These are phyloP conservation scores for Paramecium bursaria DNA, from an alignment of 73 alveolate genomes.

Conservation along the genomic window DNA sequence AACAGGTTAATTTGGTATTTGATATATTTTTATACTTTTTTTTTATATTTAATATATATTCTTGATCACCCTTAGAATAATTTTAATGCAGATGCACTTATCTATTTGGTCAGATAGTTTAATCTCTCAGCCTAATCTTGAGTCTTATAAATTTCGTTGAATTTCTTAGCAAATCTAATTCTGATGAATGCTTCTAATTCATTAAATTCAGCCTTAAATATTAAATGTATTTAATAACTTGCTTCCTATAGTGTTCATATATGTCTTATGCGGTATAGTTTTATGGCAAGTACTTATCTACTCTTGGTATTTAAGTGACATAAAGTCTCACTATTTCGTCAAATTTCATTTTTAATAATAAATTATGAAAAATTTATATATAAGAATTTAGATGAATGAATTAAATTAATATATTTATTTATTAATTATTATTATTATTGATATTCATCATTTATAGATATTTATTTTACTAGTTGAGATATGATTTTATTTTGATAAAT, in stretches of 20 bases:
- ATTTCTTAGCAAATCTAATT: constrained; percentile 58
- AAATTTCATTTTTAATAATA: constrained; percentile 2
- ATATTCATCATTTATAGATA: no score
- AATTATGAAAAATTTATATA: no score
- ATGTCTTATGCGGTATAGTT: constrained; percentile 52
- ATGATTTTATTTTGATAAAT: no score
- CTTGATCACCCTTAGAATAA: constrained; percentile 14
- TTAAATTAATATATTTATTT: no score
- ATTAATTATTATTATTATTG: no score
- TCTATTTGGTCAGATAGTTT: constrained; percentile 40
- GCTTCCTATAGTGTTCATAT: constrained; percentile 7
- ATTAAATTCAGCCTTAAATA: constrained; percentile 56
- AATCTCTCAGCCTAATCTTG: constrained; percentile 55
- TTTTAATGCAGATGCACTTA: constrained; percentile 1
- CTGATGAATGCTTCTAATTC: constrained; percentile 54
- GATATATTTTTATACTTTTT: background rate
- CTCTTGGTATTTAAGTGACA: constrained; percentile 39
- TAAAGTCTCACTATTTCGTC: constrained; percentile 45
- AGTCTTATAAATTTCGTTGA: constrained; percentile 29
- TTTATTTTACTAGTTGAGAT: no score
- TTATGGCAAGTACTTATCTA: constrained; percentile 22
- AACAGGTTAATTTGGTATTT: background rate
- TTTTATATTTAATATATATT: constrained; percentile 35
- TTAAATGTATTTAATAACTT: background rate
- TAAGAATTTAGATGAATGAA: no score